These are phyloP conservation scores for Globisporangium megalacanthum DNA, from an alignment of 352 stramenopile species.

Conservation along the genomic window DNA sequence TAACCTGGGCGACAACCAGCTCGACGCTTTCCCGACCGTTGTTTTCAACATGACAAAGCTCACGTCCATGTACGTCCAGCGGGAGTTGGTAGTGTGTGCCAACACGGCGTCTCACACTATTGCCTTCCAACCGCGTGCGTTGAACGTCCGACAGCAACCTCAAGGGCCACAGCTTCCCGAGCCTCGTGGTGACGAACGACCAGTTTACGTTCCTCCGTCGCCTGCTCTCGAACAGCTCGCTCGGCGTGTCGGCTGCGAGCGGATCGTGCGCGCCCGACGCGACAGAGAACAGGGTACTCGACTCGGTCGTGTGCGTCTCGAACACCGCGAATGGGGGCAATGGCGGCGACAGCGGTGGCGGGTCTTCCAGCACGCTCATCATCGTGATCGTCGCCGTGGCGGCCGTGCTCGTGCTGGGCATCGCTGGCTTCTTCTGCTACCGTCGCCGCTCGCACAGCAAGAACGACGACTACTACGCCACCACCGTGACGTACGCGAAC, in stretches of 20 bases:
- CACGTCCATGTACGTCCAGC: conserved; percentile 40
- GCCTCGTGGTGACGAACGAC: conserved; percentile 30
- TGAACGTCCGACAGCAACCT: conserved; percentile 34
- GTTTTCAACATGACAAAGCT: conserved; percentile 75
- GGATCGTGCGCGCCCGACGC: conserved; percentile 28
- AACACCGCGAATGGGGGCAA: conserved; percentile 9
- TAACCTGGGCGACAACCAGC: conserved; percentile 41
- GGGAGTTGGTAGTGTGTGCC: too few relatives aligned
- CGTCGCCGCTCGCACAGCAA: conserved; percentile 30
- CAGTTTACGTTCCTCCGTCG: conserved; percentile 48
- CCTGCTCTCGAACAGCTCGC: conserved; percentile 28
- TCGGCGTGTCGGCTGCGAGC: conserved; percentile 25
- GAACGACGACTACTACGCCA: conserved; percentile 21
- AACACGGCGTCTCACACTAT: background rate
- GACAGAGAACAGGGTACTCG: conserved; percentile 38
- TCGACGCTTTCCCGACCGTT: conserved; percentile 42
- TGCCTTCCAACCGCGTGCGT: background rate
- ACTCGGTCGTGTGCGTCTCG: conserved; percentile 50
- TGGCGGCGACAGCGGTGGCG: background rate
- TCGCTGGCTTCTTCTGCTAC: conserved; percentile 43
- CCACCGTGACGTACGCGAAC: conserved; percentile 26
- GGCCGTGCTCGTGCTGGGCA: conserved; percentile 38
- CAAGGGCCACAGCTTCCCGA: conserved; percentile 46
- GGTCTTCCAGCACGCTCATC: conserved; percentile 27
- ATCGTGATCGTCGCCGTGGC: conserved; percentile 56